A percentile compares a stretch with the other conserved stretches of the same genome.
phyloP scores from a whole-genome alignment of 495 filamentous ascomycete species.

The Polyplosphaeria fusca region DNA sequence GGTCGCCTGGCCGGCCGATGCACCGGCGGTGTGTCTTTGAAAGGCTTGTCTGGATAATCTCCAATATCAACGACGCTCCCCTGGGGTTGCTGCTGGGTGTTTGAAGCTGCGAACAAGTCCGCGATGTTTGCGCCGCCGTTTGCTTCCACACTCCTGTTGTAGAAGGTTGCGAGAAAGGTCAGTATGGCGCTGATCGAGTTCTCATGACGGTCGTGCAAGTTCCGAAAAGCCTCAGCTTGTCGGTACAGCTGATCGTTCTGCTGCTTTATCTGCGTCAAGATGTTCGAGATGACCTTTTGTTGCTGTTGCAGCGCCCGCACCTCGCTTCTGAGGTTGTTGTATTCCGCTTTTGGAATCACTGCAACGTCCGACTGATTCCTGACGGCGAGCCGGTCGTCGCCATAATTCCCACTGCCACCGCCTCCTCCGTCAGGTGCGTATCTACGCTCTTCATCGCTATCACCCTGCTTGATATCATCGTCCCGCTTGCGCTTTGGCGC shows the following conservation, averaged over 20 bases:
- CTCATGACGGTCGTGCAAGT: conserved; percentile 89
- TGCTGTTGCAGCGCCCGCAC: conserved; percentile 77
- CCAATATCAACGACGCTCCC: conserved; percentile 43
- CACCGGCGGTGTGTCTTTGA: conserved; percentile 30
- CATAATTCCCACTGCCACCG: conserved; percentile 14
- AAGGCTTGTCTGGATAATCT: conserved; percentile 34
- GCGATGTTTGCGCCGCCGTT: conserved; percentile 42
- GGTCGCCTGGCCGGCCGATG: conserved; percentile 32
- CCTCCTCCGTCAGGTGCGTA: conserved; percentile 26
- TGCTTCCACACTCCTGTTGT: conserved; percentile 72
- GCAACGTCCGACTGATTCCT: conserved; percentile 43
- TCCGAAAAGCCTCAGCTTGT: conserved; percentile 85
- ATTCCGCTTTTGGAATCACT: conserved; percentile 68
- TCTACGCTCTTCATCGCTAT: conserved; percentile 42
- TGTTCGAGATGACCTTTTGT: conserved; percentile 74
- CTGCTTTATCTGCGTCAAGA: conserved; percentile 71
- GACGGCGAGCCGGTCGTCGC: conserved; percentile 44
- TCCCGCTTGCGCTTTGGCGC: conserved; percentile 60
- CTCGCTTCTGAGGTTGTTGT: conserved; percentile 73
- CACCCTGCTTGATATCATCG: conserved; percentile 62
- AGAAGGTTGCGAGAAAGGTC: conserved; percentile 93
- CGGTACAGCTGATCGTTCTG: conserved; percentile 87
- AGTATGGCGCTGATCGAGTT: conserved; percentile 97
- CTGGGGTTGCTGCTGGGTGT: conserved; percentile 40
- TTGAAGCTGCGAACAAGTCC: conserved; percentile 41